Evolutionary conservation across 129 eudicot genomes (phyloP), one percentile per base, ranked within the genome.

Genomic region (Pulicaria dysenterica): DNA sequence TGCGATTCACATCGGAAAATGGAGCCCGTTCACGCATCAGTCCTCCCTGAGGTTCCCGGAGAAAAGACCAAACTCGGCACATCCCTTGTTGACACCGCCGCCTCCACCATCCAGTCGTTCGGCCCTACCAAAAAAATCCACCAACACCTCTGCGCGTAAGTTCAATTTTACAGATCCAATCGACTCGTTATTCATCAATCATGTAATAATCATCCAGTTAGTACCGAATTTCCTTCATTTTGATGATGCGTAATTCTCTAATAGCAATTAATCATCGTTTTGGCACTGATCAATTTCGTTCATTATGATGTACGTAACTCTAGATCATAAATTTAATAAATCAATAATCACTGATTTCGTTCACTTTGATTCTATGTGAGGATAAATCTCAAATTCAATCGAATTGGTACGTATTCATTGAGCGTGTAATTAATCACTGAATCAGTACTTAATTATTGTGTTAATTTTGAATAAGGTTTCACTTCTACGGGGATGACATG

Each of bases 121-220:
- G 95, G 80, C 42, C 98, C 98, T 0, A 57, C 90, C 24, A 90
- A 88, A 82, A 76, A 84, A 10, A 94, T 94, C 84, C 98, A 94
- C 62, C 97, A 94, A 67, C 98, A 94, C 74, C 96, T 94, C 70
- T 94, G 98, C 97, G 98, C 98, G 97, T 93, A 85, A 34, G 75
- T 63, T 4, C 3, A 13, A 16, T 4, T 48, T 15, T 4, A 2
- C 5, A 3, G 5, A 15, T 19, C 45, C 16, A 15, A n/a, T 48
- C 5, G 9, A 5, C 61, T 41, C 15, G n/a, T 15, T 43, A 24
- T 24, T 24, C 31, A 24, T 24, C 31, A 24, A 24, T 24, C 31
- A 24, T 24, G 31, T 24, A 24, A 24, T 24, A 24, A 24, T 24
- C 31, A 24, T 24, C 31, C 31, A 24, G 2, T 24, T 24, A 24